Evolutionary conservation across 176 grass and related monocot species (phyloP), one percentile per base, ranked within the genome.

Genomic region (Olyra latifolia): DNA sequence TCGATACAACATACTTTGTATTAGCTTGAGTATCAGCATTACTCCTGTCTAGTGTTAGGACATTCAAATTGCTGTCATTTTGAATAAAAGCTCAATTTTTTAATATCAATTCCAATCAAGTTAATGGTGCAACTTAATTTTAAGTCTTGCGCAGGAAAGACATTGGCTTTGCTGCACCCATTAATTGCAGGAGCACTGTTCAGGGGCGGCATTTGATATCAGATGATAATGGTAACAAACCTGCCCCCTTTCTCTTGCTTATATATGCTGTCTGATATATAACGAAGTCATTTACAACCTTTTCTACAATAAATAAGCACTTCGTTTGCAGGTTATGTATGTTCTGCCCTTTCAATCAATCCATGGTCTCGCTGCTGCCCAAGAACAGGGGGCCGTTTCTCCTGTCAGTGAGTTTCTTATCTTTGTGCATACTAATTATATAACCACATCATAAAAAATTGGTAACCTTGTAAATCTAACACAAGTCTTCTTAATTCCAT

Each of bases 361-460:
- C 85, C 86, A 69, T 91, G 71, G 88, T 89, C 92, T 68, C 49
- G 72, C 50, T 98, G 96, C 55, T 98, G 92, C 84, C 90, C 96
- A 40, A 75, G 8, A 84, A 71, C 79, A 62, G 88, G 81, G 77
- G 78, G 38, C 14, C 88, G 46, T 41, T 95, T 95, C 89, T 91
- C 92, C 86, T 98, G 96, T 87, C 90, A 84, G 96, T 98, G 83
- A 93, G 90, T 98, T 86, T 45, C 80, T n/a, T 75, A 53, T 57
- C 82, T 45, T 76, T 14, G 25, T 78, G 55, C 23, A 66, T 62
- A 16, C 69, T 29, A 78, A 24, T 58, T 82, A 42, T 13, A 25
- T 17, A 17, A 73, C 27, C 10, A 25, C 24, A 76, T 40, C 39
- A 3, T 32, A 42, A 77, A 20, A 60, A 69, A 27, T 55, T 19